Conservation (phyloP, 371 early-diverging fungal genomes). For the Mucor plumbeus region DNA sequence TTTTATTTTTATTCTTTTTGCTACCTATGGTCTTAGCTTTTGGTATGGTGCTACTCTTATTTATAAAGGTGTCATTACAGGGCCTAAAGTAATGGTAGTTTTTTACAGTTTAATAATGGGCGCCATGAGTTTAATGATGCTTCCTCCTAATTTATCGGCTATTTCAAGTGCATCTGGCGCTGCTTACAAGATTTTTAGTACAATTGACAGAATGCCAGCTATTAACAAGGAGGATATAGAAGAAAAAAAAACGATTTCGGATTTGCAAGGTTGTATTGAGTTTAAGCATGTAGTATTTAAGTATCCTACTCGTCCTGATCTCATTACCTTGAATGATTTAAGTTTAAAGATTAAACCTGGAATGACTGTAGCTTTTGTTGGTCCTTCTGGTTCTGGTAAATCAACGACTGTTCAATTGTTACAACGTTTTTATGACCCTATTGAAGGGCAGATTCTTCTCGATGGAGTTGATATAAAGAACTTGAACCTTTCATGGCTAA, state of each 20-base stretch:
- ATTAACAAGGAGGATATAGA: conserved; percentile 67
- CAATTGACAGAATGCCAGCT: conserved; percentile 75
- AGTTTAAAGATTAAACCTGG: conserved; percentile 72
- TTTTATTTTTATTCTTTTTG: conserved; percentile 69
- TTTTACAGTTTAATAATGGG: conserved; percentile 77
- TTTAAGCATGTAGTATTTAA: conserved; percentile 71
- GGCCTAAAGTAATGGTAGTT: conserved; percentile 64
- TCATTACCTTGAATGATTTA: conserved; percentile 67
- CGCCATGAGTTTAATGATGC: conserved; percentile 41
- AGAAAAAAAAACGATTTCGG: conserved; percentile 59
- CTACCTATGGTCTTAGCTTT: conserved; percentile 77
- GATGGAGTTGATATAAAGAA: conserved; percentile 75
- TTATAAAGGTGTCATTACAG: conserved; percentile 46
- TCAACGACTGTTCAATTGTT: conserved; percentile 88
- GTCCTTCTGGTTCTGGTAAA: conserved; percentile 68
- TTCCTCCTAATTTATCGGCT: conserved; percentile 57
- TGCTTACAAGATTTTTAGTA: conserved; percentile 71
- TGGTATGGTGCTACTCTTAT: conserved; percentile 77
- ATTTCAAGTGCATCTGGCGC: conserved; percentile 70
- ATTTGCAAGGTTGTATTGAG: conserved; percentile 66
- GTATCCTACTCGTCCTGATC: conserved; percentile 80
- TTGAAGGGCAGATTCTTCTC: conserved; percentile 62
- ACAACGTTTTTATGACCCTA: conserved; percentile 89
- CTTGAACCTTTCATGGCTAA: conserved; percentile 73
- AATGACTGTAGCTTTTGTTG: conserved; percentile 74